A percentile compares a stretch with the other conserved stretches of the same genome.
Conservation (phyloP, 2,329 filamentous ascomycete genomes). For the Fusarium brevicatenulatum region DNA sequence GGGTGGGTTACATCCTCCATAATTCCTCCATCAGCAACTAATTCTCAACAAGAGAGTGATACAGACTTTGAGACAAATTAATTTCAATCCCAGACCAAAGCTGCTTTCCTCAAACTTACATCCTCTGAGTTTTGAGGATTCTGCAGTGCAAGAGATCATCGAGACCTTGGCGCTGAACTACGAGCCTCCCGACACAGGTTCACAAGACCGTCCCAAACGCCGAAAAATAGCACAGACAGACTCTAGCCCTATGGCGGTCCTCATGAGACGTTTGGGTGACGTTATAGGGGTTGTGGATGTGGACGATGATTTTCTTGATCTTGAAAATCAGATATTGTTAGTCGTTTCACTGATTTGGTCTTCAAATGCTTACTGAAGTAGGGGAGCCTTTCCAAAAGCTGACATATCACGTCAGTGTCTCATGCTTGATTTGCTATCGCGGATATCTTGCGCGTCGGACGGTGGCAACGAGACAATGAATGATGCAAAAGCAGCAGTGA, state of each 20-base stretch:
- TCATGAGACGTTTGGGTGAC: constrained; percentile 43
- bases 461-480: neutral
- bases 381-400: constrained; percentile 56
- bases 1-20: constrained; percentile 48
- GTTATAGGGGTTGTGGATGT: constrained; percentile 44
- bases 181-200: constrained; percentile 35
- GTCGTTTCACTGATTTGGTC: constrained; percentile 41
- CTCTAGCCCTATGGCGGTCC: constrained; percentile 29
- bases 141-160: constrained; percentile 44
- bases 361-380: constrained; percentile 41
- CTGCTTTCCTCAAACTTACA: constrained; percentile 38
- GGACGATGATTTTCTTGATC: constrained; percentile 41
- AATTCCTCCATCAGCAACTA: constrained; percentile 22
- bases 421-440: constrained; percentile 65
- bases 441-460: constrained; percentile 51
- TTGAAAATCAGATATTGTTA: constrained; percentile 58
- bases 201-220: constrained; percentile 42
- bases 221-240: constrained; percentile 41
- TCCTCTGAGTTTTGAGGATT: constrained; percentile 46
- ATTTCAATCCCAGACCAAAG: constrained; percentile 31
- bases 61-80: constrained; percentile 44
- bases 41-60: constrained; percentile 45
- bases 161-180: constrained; percentile 45
- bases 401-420: constrained; percentile 62
- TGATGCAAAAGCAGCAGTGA: neutral